Evolutionary conservation across 495 filamentous ascomycete genomes (phyloP), one percentile per base, ranked within the genome.

Genomic region (Lepidopterella palustris): DNA sequence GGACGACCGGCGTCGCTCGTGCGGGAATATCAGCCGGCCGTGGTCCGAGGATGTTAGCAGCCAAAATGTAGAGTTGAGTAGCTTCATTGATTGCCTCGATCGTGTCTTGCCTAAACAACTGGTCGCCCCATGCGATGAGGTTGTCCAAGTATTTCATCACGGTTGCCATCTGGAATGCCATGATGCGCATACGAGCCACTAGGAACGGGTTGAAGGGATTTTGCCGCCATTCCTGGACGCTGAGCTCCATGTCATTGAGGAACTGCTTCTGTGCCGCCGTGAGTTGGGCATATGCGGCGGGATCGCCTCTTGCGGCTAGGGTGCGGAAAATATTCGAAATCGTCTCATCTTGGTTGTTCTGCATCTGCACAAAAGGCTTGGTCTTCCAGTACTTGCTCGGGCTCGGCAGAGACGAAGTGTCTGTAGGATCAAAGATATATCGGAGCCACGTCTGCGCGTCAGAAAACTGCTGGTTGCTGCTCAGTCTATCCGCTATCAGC

Each of bases 91-190:
- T 56, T 5, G 50, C 47, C 62, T 75, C 73, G n/a, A 76, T 59
- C 9, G 62, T 73, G 59, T 70, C 66, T 52, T 70, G 67, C 1
- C 66, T 61, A 60, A 75, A 78, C n/a, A 55, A 63, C n/a, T 45
- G 10, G 56, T 77, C 75, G 0, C 75, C 75, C 2, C 23, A 40
- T 15, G 60, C 72, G 23, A 77, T 64, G 0, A 76, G 61, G 39
- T 70, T 74, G 57, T 70, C 52, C 31, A 76, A 68, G 59, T 74
- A 76, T 31, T 68, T 70, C 54, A 75, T 67, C 18, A 62, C 70
- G 10, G 73, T 31, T 27, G 62, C 45, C 51, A 67, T 71, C 73
- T 72, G 71, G 65, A 74, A 77, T 0, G 68, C 68, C 15, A 61
- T 31, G 0, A 73, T 69, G 2, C 71, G 40, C 0, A 3, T n/a